phyloP scores from a whole-genome alignment of 768 basidiomycete species.

The Fomitopsis pulvina region DNA sequence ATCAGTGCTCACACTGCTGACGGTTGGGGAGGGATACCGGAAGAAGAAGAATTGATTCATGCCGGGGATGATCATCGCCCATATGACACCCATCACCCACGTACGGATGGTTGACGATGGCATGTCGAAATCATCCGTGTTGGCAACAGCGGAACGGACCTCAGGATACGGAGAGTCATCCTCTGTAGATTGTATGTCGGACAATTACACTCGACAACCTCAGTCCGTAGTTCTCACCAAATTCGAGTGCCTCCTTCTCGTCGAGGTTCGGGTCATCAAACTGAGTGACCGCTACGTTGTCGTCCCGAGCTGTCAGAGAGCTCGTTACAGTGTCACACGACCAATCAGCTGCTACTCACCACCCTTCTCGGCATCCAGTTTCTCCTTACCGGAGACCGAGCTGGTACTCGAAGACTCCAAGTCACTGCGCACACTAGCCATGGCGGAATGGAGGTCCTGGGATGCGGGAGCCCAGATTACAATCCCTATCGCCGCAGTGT shows the following conservation, averaged over 20 bases:
- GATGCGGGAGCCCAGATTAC: not conserved
- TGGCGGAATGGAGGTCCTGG: not conserved
- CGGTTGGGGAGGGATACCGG: slow-evolving; percentile 59
- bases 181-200: slow-evolving; percentile 7
- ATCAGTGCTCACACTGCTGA: slow-evolving; percentile 36
- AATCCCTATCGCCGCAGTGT: not conserved
- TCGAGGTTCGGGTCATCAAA: slow-evolving; percentile 31
- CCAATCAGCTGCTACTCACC: slow-evolving; percentile 1
- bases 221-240: slow-evolving; percentile 11
- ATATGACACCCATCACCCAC: slow-evolving; percentile 43
- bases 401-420: not conserved
- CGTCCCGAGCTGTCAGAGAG: not conserved
- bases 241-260: slow-evolving; percentile 17
- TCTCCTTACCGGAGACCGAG: slow-evolving; percentile 11
- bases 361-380: slow-evolving; percentile 17
- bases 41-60: slow-evolving; percentile 77
- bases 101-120: slow-evolving; percentile 39
- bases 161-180: slow-evolving; percentile 23
- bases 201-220: not conserved
- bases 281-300: slow-evolving; percentile 13
- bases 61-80: slow-evolving; percentile 50
- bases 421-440: slow-evolving; percentile 1
- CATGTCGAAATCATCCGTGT: slow-evolving; percentile 57
- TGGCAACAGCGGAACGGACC: slow-evolving; percentile 45
- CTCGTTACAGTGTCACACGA: not conserved